Conservation (phyloP, 805 yeast species). For the Metschnikowia anglica region DNA sequence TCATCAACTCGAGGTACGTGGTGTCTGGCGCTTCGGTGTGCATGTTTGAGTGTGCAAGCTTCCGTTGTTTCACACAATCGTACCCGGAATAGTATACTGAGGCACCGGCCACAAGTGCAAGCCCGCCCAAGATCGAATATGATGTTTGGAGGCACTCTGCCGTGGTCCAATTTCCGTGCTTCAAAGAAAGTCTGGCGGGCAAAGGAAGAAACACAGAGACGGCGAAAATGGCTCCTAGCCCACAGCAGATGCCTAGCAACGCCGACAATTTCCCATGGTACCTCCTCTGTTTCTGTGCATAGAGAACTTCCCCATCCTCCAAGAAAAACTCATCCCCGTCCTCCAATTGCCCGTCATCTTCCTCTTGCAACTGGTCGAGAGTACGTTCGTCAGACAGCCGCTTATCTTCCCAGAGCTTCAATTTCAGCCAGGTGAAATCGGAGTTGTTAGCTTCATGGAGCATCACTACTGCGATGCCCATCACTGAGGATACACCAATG, state of each 20-base stretch:
- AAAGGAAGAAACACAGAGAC: slow-evolving; percentile 55
- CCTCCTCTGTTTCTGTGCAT: slow-evolving; percentile 2
- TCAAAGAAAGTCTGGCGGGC: slow-evolving; percentile 49
- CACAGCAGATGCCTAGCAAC: slow-evolving; percentile 59
- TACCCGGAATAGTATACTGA: slow-evolving; percentile 46
- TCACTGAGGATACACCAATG: slow-evolving; percentile 53
- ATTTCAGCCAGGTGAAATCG: slow-evolving; percentile 33
- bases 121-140: slow-evolving; percentile 47
- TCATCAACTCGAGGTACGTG: slow-evolving; percentile 41
- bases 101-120: slow-evolving; percentile 40
- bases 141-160: slow-evolving; percentile 46
- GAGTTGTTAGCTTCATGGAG: slow-evolving; percentile 54
- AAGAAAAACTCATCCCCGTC: slow-evolving; percentile 2
- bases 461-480: slow-evolving; percentile 60
- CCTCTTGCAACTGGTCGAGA: not conserved
- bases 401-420: slow-evolving; percentile 27
- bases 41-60: slow-evolving; percentile 24
- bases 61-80: slow-evolving; percentile 37
- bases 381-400: slow-evolving; percentile 3
- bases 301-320: slow-evolving; percentile 5
- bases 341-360: not conserved
- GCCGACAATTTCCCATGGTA: slow-evolving; percentile 56
- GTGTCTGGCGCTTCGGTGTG: slow-evolving; percentile 4
- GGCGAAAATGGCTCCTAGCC: slow-evolving; percentile 66
- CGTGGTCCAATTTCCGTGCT: slow-evolving; percentile 32